A percentile compares a stretch with the other conserved stretches of the same genome.
These are phyloP conservation scores for Inga laurina DNA, from an alignment of 306 rosid genomes.

Conservation along the genomic window DNA sequence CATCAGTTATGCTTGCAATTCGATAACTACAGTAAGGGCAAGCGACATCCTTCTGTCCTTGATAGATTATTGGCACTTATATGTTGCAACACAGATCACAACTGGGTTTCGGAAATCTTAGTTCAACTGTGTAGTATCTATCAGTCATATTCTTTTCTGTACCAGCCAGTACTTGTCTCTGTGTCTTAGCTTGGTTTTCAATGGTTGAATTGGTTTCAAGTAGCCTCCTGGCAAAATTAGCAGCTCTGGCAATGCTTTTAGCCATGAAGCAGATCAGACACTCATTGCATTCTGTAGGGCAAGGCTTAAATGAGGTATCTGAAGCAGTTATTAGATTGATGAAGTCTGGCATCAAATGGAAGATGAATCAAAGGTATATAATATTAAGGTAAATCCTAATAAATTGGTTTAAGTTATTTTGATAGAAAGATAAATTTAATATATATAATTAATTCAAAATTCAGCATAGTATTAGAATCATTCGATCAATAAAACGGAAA, in stretches of 20 bases:
- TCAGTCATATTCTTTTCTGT: conserved; percentile 91
- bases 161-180: conserved; percentile 86
- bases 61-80: conserved; percentile 64
- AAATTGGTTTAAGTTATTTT: too few relatives aligned
- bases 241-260: conserved; percentile 80
- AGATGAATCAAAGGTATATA: too few relatives aligned
- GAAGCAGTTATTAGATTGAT: conserved; percentile 48
- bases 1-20: not conserved
- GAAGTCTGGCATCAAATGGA: too few relatives aligned
- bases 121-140: conserved; percentile 52
- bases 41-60: conserved; percentile 55
- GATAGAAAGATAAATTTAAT: too few relatives aligned
- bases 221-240: conserved; percentile 80
- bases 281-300: conserved; percentile 74
- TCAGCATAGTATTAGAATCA: too few relatives aligned
- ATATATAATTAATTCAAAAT: too few relatives aligned
- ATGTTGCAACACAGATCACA: conserved; percentile 80
- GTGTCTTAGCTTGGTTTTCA: conserved; percentile 81
- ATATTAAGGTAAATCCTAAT: too few relatives aligned
- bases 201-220: conserved; percentile 79
- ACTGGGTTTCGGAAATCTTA: conserved; percentile 92
- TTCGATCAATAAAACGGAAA: too few relatives aligned
- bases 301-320: conserved; percentile 86
- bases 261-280: conserved; percentile 65
- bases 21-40: conserved; percentile 68